Percentiles rank a stretch among this genome's conserved stretches.
Conservation (phyloP, 2,329 filamentous ascomycete genomes). For the Nothopassalora personata region DNA sequence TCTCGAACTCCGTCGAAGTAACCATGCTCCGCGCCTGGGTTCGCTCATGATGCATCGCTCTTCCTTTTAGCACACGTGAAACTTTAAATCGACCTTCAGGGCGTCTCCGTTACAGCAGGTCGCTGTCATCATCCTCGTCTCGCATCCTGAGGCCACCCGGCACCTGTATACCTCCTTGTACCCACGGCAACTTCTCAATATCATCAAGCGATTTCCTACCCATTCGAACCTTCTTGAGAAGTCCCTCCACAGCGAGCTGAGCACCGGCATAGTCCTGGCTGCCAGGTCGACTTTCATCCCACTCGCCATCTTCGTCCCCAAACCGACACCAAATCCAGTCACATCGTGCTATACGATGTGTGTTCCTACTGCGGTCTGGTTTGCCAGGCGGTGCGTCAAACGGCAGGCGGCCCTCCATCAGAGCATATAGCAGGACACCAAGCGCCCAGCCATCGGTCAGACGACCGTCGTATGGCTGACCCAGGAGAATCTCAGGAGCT, state of each 20-base stretch:
- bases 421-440: conserved; percentile 85
- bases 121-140: conserved; percentile 44
- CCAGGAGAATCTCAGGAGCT: conserved; percentile 92
- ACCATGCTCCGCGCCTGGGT: not conserved
- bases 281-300: conserved; percentile 59
- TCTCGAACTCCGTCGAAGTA: not conserved
- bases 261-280: conserved; percentile 66
- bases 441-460: conserved; percentile 92
- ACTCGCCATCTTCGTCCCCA: conserved; percentile 77
- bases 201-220: conserved; percentile 68
- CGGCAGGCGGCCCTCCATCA: conserved; percentile 86
- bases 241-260: conserved; percentile 72
- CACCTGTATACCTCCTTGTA: conserved; percentile 65
- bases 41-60: not conserved
- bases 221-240: conserved; percentile 75
- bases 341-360: conserved; percentile 88
- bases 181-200: conserved; percentile 70
- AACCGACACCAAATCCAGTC: conserved; percentile 95
- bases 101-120: conserved; percentile 6
- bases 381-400: conserved; percentile 86
- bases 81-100: not conserved
- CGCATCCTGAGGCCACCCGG: conserved; percentile 52
- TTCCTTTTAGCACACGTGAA: not conserved
- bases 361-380: conserved; percentile 65
- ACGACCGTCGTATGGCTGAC: conserved; percentile 87